A percentile compares a stretch with the other conserved stretches of the same genome.
phyloP scores from a whole-genome alignment of 164 flowering plant genomes.

The Kalanchoe fedtschenkoi region DNA sequence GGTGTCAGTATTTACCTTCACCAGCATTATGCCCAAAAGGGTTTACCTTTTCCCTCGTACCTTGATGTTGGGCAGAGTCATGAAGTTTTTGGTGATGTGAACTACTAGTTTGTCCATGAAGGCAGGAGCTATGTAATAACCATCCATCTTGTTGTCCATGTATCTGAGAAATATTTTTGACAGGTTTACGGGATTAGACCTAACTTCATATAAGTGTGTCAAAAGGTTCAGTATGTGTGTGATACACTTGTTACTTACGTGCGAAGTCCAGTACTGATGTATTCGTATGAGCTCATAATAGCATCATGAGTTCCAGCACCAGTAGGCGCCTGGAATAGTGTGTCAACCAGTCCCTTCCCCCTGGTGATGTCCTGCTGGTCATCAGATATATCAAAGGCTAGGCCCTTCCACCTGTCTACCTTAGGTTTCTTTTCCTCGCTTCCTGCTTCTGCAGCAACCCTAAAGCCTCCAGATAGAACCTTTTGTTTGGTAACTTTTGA shows the following conservation, averaged over 20 bases:
- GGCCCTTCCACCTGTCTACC: constrained; percentile 25
- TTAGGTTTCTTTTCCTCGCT: constrained; percentile 13
- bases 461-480: constrained; percentile 12
- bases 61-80: constrained; percentile 18
- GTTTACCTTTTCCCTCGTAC: background rate
- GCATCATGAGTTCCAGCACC: constrained; percentile 22
- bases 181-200: background rate
- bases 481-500: constrained; percentile 2
- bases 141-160: constrained; percentile 18
- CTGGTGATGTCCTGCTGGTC: constrained; percentile 32
- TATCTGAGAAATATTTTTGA: constrained; percentile 6
- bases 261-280: constrained; percentile 24
- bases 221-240: background rate
- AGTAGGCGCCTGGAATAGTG: constrained; percentile 24
- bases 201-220: background rate
- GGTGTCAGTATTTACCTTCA: background rate
- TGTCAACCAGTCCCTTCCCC: constrained; percentile 31
- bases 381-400: constrained; percentile 21
- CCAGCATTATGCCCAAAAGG: background rate
- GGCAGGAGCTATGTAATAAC: constrained; percentile 17
- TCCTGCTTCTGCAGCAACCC: constrained; percentile 18
- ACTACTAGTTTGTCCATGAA: constrained; percentile 22
- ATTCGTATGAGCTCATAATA: constrained; percentile 22
- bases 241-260: constrained; percentile 13
- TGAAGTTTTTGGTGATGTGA: constrained; percentile 18